Conservation (phyloP, 495 filamentous ascomycete species). For the Clohesyomyces aquaticus region DNA sequence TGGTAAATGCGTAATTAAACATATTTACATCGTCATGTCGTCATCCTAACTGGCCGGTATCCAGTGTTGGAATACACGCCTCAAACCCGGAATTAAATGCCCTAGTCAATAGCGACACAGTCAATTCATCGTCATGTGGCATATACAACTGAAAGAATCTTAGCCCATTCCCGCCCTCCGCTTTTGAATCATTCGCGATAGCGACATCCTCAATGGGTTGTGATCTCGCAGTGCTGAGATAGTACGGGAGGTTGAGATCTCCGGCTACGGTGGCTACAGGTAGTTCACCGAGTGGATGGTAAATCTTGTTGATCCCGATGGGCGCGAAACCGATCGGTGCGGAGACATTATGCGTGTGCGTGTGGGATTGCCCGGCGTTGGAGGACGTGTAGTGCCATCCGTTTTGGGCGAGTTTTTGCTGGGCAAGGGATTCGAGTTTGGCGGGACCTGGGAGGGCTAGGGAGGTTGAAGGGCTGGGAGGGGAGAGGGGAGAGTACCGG, state of each 20-base stretch:
- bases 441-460: slow-evolving; percentile 51
- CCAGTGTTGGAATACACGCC: slow-evolving; percentile 64
- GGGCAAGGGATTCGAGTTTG: slow-evolving; percentile 62
- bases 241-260: slow-evolving; percentile 34
- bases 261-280: slow-evolving; percentile 53
- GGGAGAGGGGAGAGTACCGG: slow-evolving; percentile 36
- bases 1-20: slow-evolving; percentile 68
- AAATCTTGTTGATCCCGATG: slow-evolving; percentile 69
- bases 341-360: slow-evolving; percentile 63
- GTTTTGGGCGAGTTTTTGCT: slow-evolving; percentile 56
- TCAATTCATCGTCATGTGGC: slow-evolving; percentile 65
- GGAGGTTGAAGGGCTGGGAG: slow-evolving; percentile 1
- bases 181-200: slow-evolving; percentile 61
- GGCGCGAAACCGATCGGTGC: slow-evolving; percentile 68
- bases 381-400: slow-evolving; percentile 67
- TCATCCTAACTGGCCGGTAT: slow-evolving; percentile 70
- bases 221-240: slow-evolving; percentile 58
- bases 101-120: slow-evolving; percentile 58
- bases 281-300: slow-evolving; percentile 60
- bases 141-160: slow-evolving; percentile 70
- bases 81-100: slow-evolving; percentile 61
- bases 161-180: slow-evolving; percentile 54
- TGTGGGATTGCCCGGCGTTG: slow-evolving; percentile 67
- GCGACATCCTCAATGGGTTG: slow-evolving; percentile 63
- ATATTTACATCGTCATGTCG: slow-evolving; percentile 62